A percentile compares a stretch with the other conserved stretches of the same genome.
phyloP scores from a whole-genome alignment of 139 green algal species.

The Micractinium sp. region DNA sequence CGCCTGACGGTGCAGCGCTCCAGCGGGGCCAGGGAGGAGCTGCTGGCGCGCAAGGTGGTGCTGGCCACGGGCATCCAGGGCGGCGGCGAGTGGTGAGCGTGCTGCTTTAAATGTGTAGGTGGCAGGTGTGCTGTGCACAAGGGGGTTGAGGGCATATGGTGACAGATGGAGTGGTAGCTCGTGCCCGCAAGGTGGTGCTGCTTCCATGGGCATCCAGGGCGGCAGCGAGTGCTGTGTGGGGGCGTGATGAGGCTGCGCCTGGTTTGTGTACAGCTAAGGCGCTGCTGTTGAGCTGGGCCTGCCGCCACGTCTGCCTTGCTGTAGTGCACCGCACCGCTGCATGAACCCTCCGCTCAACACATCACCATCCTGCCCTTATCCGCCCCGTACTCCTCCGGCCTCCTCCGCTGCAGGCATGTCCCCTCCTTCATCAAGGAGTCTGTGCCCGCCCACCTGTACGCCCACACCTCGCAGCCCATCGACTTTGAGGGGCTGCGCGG shows the following conservation, averaged over 20 bases:
- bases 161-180: too few species aligned
- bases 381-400: neutral
- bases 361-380: too few species aligned
- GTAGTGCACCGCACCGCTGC: neutral
- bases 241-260: too few species aligned
- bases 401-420: conserved; percentile 32
- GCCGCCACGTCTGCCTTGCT: neutral
- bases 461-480: conserved; percentile 46
- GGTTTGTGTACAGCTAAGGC: too few species aligned
- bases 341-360: too few species aligned
- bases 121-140: too few species aligned
- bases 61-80: conserved; percentile 59
- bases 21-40: neutral
- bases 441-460: conserved; percentile 35
- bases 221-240: too few species aligned
- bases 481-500: conserved; percentile 44
- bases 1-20: neutral
- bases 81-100: conserved; percentile 48
- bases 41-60: conserved; percentile 53
- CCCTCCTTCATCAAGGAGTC: conserved; percentile 39
- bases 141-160: too few species aligned
- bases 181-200: too few species aligned
- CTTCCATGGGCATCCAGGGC: too few species aligned
- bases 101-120: neutral
- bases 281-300: too few species aligned